Evolutionary conservation across 176 grass and related monocot species (phyloP), one percentile per base, ranked within the genome.

Genomic region (Aechmea fasciata): DNA sequence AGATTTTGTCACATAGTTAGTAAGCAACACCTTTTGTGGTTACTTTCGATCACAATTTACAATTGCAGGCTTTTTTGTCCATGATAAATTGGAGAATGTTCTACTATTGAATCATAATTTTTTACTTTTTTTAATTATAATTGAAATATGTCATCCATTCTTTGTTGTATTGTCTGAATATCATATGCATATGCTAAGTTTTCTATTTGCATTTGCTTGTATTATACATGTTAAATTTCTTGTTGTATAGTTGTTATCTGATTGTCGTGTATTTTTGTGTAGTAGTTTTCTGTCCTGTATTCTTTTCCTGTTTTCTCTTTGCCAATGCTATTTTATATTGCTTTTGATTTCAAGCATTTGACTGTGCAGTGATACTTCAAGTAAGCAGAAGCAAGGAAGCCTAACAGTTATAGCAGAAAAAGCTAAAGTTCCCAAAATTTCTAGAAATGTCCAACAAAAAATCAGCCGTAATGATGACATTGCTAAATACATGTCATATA

Each of bases 401-500:
- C 57, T 69, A 51, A 66, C 48, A 54, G 29, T 47, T 26, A 28
- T 22, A 4, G 47, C 59, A 52, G 77, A 75, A 71, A 65, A 52
- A 63, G 8, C 13, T 22, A 52, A 62, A 25, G 63, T 26, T 61
- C 68, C 33, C 54, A 24, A 49, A 64, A 20, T 15, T 47, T 50
- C 53, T 47, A 81, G 11, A 65, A 75, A 47, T 75, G 20, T 64
- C 10, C 48, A 52, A 51, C 20, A 70, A 47, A 78, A 74, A 17
- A 67, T 71, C 66, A 12, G 54, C 26, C 66, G 13, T 49, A 83
- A 53, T 72, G 26, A 65, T 49, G 86, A 84, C 69, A 69, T 70
- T 72, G 71, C 75, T 65, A 84, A 84, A 73, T 88, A 68, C 69
- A 81, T 88, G 86, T 88, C 86, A 78, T 88, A 81, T 63, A 88